Base-by-base conservation (phyloP, 2,329 filamentous ascomycete species). In the Botrytis porri region DNA sequence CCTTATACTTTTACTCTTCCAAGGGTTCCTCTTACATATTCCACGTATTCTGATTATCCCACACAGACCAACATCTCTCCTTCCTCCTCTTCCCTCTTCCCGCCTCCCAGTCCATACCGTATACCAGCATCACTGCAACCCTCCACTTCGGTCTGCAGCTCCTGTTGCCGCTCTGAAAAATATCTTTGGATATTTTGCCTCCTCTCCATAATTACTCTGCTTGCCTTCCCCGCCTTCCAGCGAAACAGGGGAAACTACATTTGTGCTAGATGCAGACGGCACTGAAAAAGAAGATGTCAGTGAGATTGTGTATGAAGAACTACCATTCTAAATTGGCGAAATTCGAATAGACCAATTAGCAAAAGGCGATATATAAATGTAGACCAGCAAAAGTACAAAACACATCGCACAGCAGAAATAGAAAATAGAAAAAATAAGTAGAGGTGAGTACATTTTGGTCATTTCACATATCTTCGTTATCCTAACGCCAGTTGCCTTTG, bases 391-490 rank as follows among this genome's bases (percentile, higher is more conserved):
- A 1, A 57, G 22, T 32, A 8, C 16, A 32, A 3, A 32, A 43
- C 6, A 57, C n/a, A 41, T 5, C 29, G 48, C 9, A 69, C 9
- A 8, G 18, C 18, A 41, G 18, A 67, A 57, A 25, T 18, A 16
- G n/a, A 41, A 41, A 32, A 41, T 16, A 57, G 12, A 57, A 18
- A 10, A 43, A 37, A 39, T 57, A 8, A 67, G 10, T 57, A n/a
- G 48, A 69, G 65, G 51, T 32, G 65, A 57, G 65, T 57, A 57
- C 37, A 37, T n/a, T 57, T 59, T 32, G 35, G 39, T 69, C 65
- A 69, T 69, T 69, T 39, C 65, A 69, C 48, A 69, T 69, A 69
- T 69, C 65, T 69, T 69, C 65, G 37, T 69, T 69, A 57, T 51
- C 48, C 51, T 37, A 57, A 69, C 65, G 65, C 65, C 65, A 41